Percentiles rank a stretch among this genome's conserved stretches.
Evolutionary conservation across 176 grass and related monocot species (phyloP).

Genomic region (bread wheat (Triticum aestivum)): DNA sequence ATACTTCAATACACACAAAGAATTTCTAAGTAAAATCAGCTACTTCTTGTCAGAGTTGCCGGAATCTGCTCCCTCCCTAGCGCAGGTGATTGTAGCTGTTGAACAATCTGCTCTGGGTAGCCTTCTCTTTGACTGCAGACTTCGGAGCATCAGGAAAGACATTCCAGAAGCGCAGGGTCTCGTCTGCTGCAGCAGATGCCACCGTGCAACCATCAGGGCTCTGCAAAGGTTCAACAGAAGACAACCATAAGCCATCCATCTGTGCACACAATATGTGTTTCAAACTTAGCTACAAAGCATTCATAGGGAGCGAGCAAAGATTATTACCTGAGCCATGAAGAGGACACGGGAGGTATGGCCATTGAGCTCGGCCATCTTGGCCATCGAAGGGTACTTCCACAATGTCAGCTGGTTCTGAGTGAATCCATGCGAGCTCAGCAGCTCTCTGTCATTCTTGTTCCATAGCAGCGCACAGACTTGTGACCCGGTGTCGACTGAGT

Average conservation of each 20-base stretch:
- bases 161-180: slow-evolving; percentile 60
- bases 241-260: slow-evolving; percentile 4
- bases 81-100: slow-evolving; percentile 58
- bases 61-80: slow-evolving; percentile 7
- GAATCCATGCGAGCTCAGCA: slow-evolving; percentile 61
- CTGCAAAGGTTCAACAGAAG: slow-evolving; percentile 30
- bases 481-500: slow-evolving; percentile 51
- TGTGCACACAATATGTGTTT: neutral
- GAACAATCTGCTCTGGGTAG: slow-evolving; percentile 43
- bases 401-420: slow-evolving; percentile 50
- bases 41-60: neutral
- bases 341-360: slow-evolving; percentile 62
- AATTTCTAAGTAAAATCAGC: neutral
- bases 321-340: slow-evolving; percentile 66
- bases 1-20: neutral
- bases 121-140: slow-evolving; percentile 38
- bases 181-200: slow-evolving; percentile 65
- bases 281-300: neutral
- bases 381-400: slow-evolving; percentile 61
- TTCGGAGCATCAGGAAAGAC: slow-evolving; percentile 56
- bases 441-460: slow-evolving; percentile 55
- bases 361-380: slow-evolving; percentile 52
- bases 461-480: slow-evolving; percentile 51
- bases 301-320: neutral
- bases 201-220: slow-evolving; percentile 67